Base-by-base conservation (phyloP, 106 monocot species). In the Acanthochlamys bracteata region DNA sequence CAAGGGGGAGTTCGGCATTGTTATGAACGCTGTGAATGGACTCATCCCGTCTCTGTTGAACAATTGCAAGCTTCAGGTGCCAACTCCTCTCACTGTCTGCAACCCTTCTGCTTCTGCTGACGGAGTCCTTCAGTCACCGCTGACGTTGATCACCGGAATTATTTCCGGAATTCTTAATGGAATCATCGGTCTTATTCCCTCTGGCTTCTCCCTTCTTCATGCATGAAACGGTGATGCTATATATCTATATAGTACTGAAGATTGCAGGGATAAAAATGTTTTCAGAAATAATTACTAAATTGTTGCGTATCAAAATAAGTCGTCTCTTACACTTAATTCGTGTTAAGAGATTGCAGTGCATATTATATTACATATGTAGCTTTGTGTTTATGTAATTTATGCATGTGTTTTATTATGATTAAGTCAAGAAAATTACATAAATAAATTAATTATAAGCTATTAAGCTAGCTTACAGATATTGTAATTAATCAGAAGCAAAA, bases 61-160 rank as follows among this genome's bases (percentile, higher is more conserved):
- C 40, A 41, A 61, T 58, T 81, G 85, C 78, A 75, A 62, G 0
- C 53, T 85, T 26, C 75, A 75, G 13, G 75, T 85, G 27, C 25
- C 21, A 70, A 81, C 85, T 25, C 85, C 81, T 41, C 75, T 85
- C 15, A 55, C 68, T 7, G 40, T 55, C 42, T 85, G 85, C 64
- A 58, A 81, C 25, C 54, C 72, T 0, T 47, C 55, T 6, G 74
- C 81, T 24, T 66, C 81, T 0, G 2, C 42, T 14, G 27, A 7
- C 25, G 77, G 82, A 7, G 11, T 62, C 10, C 77, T 82, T 24
- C 60, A 57, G 58, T 69, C 82, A 10, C 7, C 67, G 11, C 41
- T 82, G 63, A 39, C 40, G 42, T 20, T 74, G 27, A 20, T 77
- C 42, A 42, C 33, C 4, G 39, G 65, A 17, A 1, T 66, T 25